These are phyloP conservation scores for Penicillium aurantiogriseum DNA, from an alignment of 2,329 filamentous ascomycete genomes.

Conservation along the genomic window DNA sequence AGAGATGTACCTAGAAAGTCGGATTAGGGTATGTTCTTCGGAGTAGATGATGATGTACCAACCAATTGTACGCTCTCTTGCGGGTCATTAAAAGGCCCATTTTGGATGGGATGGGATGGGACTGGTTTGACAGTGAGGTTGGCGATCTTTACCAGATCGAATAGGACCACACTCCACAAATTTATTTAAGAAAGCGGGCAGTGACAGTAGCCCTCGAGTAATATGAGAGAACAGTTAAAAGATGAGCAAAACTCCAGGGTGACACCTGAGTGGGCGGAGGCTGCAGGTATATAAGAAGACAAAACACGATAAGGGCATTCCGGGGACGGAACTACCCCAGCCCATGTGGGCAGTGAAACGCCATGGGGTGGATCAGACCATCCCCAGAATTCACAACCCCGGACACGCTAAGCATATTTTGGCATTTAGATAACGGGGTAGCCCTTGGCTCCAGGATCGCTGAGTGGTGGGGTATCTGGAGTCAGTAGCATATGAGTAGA, in stretches of 20 bases:
- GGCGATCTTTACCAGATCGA: background rate
- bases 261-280: background rate
- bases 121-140: background rate
- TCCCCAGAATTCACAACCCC: conserved; percentile 9
- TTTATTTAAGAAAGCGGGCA: background rate
- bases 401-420: conserved; percentile 21
- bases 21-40: background rate
- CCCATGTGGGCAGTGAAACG: conserved; percentile 10
- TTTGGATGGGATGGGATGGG: conserved; percentile 5
- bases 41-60: background rate
- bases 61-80: conserved; percentile 37
- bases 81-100: conserved; percentile 25
- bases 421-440: conserved; percentile 18
- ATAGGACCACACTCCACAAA: background rate
- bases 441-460: conserved; percentile 18
- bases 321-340: conserved; percentile 1
- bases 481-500: conserved; percentile 12
- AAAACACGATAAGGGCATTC: conserved; percentile 1
- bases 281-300: conserved; percentile 1
- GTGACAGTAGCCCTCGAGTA: background rate
- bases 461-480: conserved; percentile 32
- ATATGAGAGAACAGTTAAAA: background rate
- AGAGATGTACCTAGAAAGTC: conserved; percentile 58
- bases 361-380: conserved; percentile 17
- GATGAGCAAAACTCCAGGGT: background rate